Base-by-base conservation (phyloP, 805 yeast genomes). In the Yarrowia alimentaria region DNA sequence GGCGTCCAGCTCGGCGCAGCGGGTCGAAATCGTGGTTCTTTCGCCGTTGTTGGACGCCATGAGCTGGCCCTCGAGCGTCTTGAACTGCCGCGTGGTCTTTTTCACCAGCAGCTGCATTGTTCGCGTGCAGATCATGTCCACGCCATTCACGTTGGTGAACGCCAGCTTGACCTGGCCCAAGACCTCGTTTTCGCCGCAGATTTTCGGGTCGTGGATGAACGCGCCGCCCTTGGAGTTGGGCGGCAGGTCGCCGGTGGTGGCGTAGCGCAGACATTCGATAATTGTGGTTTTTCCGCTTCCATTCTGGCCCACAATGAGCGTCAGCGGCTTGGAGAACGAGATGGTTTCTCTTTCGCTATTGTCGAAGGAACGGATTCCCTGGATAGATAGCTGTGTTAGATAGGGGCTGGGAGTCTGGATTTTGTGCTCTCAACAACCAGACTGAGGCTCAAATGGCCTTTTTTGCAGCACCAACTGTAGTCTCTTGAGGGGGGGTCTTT, bases 191-290 rank as follows among this genome's bases (percentile, higher is more conserved):
- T 86, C 81, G 35, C 86, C 85, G 4, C 59, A 42, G 55, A 68
- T 62, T 45, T 82, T 80, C 0, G 99, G 98, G 69, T 93, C 99
- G 61, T 89, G 93, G 6, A 93, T 78, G 64, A 93, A 93, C 1
- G 97, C 98, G 7, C 98, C 98, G 48, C 95, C 95, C 63, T 86
- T 89, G 34, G 90, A 81, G 61, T 91, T 90, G 0, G 99, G 99
- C 1, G 99, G 99, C 53, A 90, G 70, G 61, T 85, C 93, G 8
- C 98, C 98, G 0, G 99, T 91, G 9, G 99, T 88, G 16, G 94
- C 91, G 66, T 89, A 93, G 63, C 89, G 79, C 54, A 93, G 72
- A 64, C 97, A 89, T 66, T 93, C 99, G 55, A 93, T 94, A 53
- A 93, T 82, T 0, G 98, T 90, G 0, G 98, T 93, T 64, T 93